These are phyloP conservation scores for Amanita thiersii DNA, from an alignment of 768 basidiomycete genomes.

Conservation along the genomic window DNA sequence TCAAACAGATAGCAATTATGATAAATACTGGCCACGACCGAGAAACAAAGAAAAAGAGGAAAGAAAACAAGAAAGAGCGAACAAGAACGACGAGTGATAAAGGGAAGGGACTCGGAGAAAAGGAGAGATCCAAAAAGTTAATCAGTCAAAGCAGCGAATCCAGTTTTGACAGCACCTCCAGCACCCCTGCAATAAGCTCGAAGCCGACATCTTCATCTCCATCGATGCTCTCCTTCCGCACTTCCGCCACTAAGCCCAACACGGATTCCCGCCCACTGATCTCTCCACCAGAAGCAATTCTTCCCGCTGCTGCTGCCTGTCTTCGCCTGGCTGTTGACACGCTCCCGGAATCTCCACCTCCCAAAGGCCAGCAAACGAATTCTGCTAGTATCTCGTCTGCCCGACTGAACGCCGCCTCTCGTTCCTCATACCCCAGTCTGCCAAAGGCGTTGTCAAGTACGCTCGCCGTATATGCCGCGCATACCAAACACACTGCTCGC, in stretches of 20 bases:
- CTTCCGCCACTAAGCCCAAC: constrained; percentile 67
- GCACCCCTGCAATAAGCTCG: constrained; percentile 86
- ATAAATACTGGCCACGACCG: background rate
- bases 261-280: constrained; percentile 53
- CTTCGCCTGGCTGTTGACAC: constrained; percentile 23
- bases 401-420: constrained; percentile 88
- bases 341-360: constrained; percentile 17
- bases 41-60: background rate
- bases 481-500: constrained; percentile 80
- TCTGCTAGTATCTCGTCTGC: constrained; percentile 93
- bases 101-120: background rate
- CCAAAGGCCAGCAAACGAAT: constrained; percentile 89
- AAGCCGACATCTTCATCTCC: constrained; percentile 79
- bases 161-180: constrained; percentile 89
- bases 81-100: background rate
- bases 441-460: constrained; percentile 94
- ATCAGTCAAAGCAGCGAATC: constrained; percentile 65
- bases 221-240: constrained; percentile 56
- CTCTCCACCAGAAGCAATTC: constrained; percentile 23
- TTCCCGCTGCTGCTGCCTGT: constrained; percentile 22
- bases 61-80: background rate
- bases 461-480: constrained; percentile 89
- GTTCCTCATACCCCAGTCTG: constrained; percentile 82
- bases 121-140: constrained; percentile 1
- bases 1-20: background rate